Evolutionary conservation across 108 stramenopile genomes (phyloP).

Genomic region (Cyclotella choctawhatcheeana): DNA sequence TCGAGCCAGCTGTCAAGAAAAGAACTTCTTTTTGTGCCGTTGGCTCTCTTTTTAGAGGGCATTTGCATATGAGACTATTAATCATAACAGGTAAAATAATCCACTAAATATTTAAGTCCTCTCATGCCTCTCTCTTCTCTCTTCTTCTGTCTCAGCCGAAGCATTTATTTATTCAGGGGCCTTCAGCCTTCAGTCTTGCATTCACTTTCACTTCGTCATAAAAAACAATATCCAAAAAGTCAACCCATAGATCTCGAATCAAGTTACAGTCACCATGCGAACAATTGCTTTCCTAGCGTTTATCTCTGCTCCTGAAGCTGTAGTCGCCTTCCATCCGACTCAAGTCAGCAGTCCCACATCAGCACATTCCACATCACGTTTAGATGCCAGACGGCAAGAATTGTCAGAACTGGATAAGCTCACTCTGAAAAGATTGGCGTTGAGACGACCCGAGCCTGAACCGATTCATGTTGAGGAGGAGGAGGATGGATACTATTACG

Average conservation of each 20-base stretch:
- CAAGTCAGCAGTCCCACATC: slow-evolving; percentile 4
- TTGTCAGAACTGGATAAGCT: slow-evolving; percentile 1
- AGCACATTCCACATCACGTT: neutral
- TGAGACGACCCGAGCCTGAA: slow-evolving; percentile 1
- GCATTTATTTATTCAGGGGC: no score
- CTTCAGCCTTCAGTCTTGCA: slow-evolving; percentile 4
- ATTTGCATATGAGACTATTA: no score
- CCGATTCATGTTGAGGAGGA: neutral
- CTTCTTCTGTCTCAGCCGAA: no score
- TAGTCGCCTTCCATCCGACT: neutral
- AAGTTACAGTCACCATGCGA: slow-evolving; percentile 15
- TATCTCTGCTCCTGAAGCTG: neutral
- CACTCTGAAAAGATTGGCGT: neutral
- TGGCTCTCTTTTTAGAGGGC: no score
- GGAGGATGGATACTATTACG: neutral
- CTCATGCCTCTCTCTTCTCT: no score
- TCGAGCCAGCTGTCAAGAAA: no score
- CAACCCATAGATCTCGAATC: no score
- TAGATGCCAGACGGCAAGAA: slow-evolving; percentile 3
- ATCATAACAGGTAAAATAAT: no score
- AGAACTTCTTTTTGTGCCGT: no score
- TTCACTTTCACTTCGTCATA: no score
- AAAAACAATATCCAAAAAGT: no score
- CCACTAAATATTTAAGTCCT: no score
- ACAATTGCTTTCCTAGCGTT: neutral